Base-by-base conservation (phyloP, 2,329 filamentous ascomycete species). In the Raffaelea albimanens region DNA sequence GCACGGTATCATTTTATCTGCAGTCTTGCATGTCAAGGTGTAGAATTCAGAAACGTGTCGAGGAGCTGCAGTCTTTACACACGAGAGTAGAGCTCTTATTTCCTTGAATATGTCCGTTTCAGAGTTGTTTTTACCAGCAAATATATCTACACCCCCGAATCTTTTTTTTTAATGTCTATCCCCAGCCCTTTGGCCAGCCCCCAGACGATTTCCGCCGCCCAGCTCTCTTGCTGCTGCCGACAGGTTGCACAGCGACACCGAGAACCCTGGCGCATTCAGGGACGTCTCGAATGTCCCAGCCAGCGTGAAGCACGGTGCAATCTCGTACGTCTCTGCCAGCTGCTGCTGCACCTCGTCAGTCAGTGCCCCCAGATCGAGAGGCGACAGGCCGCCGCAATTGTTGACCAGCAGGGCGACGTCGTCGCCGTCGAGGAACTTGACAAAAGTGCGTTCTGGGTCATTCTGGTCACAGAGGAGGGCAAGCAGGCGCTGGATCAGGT, bases 221-320 rank as follows among this genome's bases (percentile, higher is more conserved):
- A 38, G 14, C 34, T 8, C 34, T 16, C 18, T 7, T 8, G 34
- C 34, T 8, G 34, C 34, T 7, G 13, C 73, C 72, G 0, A 77
- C 76, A 20, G 20, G 57, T 82, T 85, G 21, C 88, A 68, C 21
- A 89, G 62, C 4, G 80, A 76, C 55, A 88, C 78, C 60, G 82
- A 86, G 65, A 88, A 89, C 2, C 84, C 85, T 4, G 83, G 68
- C 0, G 82, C 83, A 59, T 88, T 87, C 48, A 89, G 67, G 52
- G 82, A 86, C 7, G 85, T 88, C 82, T 87, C 87, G 61, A 79
- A 87, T 0, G 83, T 85, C 20, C 85, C 85, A 38, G 73, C 71
- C 43, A 87, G 64, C 52, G 85, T 73, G 42, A 85, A 70, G 14
- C 78, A 76, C 1, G 83, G 83, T 29, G 67, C 71, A 57, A 87